Conservation (phyloP, 768 basidiomycete genomes). For the Pisolithus marmoratus region DNA sequence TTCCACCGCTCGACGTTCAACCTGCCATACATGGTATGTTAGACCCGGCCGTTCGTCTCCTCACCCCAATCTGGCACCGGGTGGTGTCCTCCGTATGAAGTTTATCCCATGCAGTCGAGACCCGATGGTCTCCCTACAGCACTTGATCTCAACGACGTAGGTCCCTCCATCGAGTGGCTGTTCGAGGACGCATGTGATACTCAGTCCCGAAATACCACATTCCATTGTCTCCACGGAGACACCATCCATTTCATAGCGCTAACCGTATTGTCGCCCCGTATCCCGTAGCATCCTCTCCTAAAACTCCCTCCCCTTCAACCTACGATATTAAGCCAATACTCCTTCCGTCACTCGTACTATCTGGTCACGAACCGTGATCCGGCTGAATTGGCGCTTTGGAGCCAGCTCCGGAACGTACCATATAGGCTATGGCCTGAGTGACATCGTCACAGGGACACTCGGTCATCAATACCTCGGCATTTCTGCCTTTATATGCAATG, state of each 20-base stretch:
- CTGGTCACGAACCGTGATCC: not conserved
- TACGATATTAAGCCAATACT: not conserved
- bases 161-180: not conserved
- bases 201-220: not conserved
- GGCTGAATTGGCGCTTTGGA: too few species aligned
- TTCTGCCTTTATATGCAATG: not conserved
- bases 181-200: too few species aligned
- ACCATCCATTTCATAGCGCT: not conserved
- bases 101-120: too few species aligned
- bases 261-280: not conserved
- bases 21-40: constrained; percentile 20
- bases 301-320: not conserved
- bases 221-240: not conserved
- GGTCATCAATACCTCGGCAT: too few species aligned
- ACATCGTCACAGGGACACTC: too few species aligned
- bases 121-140: too few species aligned
- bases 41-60: constrained; percentile 16
- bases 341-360: not conserved
- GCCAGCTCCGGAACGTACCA: too few species aligned
- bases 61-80: constrained; percentile 5
- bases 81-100: not conserved
- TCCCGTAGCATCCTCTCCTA: not conserved
- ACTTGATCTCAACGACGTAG: too few species aligned
- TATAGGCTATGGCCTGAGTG: too few species aligned
- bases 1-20: constrained; percentile 17